Base-by-base conservation (phyloP, 2,329 filamentous ascomycete species). In the Fusarium guadeloupense region DNA sequence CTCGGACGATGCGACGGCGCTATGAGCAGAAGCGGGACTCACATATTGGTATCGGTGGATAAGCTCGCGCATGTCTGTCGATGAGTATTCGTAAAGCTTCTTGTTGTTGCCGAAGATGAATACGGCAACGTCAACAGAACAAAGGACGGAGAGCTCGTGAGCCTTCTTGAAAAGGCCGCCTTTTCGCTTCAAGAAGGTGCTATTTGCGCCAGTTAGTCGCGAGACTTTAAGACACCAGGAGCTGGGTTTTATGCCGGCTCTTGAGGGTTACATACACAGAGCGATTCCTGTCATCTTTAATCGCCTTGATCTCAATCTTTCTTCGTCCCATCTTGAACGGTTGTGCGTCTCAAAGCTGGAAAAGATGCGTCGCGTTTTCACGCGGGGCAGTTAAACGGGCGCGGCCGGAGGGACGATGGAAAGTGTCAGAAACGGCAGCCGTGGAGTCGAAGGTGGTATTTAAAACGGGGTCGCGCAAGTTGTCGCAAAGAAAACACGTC, bases 271-370 rank as follows among this genome's bases (percentile, higher is more conserved):
- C 92, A 78, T 92, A 97, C 93, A 97, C 93, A 72, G 93, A 97
- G 76, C 93, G 92, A 76, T 97, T 97, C 72, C 93, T 88, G 79
- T 97, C 93, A 87, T 97, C 93, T 80, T 97, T 97, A 84, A 98
- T 98, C 70, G 94, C 92, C 81, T 97, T 97, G 84, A 99, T 98
- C 83, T 98, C 95, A 76, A 99, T 99, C 87, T 99, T 99, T 85
- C 95, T 89, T 78, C 95, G 89, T 77, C 95, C 95, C 95, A 99
- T 99, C 46, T 40, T 74, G 62, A 66, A 44, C 53, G 45, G 28
- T 45, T 52, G 50, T 65, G 45, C 46, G 40, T 49, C 19, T 61
- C 28, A 52, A 50, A 50, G 20, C 48, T 54, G 62, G 54, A 53
- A 42, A 48, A 54, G 42, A 44, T 50, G 56, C 28, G 48, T 66